These are phyloP conservation scores for Luffa aegyptiaca DNA, from an alignment of 306 rosid species.

Conservation along the genomic window DNA sequence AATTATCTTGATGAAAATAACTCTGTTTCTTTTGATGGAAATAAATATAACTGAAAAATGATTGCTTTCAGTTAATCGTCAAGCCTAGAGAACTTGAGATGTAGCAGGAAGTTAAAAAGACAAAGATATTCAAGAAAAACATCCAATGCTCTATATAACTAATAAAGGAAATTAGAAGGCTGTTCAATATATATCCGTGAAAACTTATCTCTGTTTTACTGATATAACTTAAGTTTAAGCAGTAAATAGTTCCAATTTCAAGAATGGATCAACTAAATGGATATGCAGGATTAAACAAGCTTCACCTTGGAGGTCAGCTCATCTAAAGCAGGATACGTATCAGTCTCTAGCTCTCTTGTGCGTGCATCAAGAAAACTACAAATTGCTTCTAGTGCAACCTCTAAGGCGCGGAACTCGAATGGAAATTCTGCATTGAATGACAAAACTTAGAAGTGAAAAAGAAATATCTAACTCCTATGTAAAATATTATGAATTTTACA, in stretches of 20 bases:
- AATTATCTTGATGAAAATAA: neutral
- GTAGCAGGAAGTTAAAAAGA: neutral
- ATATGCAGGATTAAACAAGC: neutral
- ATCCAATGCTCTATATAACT: neutral
- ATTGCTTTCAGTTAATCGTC: neutral
- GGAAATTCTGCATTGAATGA: slow-evolving; percentile 61
- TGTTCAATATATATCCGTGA: neutral
- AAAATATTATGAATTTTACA: neutral
- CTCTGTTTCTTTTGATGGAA: neutral
- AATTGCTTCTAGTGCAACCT: slow-evolving; percentile 91
- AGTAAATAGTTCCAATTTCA: neutral
- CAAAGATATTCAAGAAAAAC: neutral
- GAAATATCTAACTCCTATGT: neutral
- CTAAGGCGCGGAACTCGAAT: slow-evolving; percentile 91
- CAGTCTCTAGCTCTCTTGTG: slow-evolving; percentile 81
- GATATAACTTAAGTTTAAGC: neutral
- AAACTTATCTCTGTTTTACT: neutral
- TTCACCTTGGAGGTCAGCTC: slow-evolving; percentile 86
- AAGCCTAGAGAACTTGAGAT: neutral
- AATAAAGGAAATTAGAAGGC: neutral
- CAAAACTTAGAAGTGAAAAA: slow-evolving; percentile 4
- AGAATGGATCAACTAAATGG: neutral
- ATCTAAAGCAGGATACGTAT: slow-evolving; percentile 90
- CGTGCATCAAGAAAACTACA: slow-evolving; percentile 97
- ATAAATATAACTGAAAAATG: neutral